phyloP scores from a whole-genome alignment of 306 rosid genomes.

The Alnus glutinosa region DNA sequence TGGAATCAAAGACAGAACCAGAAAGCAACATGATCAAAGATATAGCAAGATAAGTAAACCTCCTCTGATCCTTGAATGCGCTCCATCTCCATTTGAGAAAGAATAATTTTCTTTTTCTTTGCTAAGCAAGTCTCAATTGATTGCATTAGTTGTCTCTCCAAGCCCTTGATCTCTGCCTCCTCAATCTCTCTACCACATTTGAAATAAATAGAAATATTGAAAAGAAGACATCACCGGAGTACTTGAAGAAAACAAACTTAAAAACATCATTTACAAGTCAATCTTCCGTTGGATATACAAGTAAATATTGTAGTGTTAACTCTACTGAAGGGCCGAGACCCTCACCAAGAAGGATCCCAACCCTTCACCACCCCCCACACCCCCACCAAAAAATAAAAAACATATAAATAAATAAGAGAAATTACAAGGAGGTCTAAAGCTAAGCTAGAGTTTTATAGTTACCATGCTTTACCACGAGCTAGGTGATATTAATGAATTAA shows the following conservation, averaged over 20 bases:
- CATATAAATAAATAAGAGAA: too few species aligned
- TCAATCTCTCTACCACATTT: conserved; percentile 67
- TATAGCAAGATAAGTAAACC: conserved; percentile 39
- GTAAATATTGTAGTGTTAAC: background rate
- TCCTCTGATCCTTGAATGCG: conserved; percentile 71
- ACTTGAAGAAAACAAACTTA: background rate
- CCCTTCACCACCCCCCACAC: background rate
- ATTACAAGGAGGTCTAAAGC: background rate
- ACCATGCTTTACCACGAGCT: background rate
- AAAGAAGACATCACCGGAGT: conserved; percentile 15
- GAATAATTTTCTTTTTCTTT: conserved; percentile 83
- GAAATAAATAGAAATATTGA: conserved; percentile 2
- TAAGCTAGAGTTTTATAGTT: background rate
- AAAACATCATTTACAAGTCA: background rate
- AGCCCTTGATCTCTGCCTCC: conserved; percentile 68
- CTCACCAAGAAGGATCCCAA: background rate
- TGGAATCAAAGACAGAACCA: background rate
- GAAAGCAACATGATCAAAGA: conserved; percentile 5
- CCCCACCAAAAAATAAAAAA: too few species aligned
- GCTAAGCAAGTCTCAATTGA: conserved; percentile 69
- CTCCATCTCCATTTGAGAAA: conserved; percentile 72
- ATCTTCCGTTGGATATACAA: too few species aligned
- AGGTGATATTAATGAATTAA: background rate
- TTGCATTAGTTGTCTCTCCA: conserved; percentile 87
- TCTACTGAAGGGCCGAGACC: background rate